Evolutionary conservation across 768 basidiomycete species (phyloP), one percentile per base, ranked within the genome.

Genomic region (Suillus clintonianus): DNA sequence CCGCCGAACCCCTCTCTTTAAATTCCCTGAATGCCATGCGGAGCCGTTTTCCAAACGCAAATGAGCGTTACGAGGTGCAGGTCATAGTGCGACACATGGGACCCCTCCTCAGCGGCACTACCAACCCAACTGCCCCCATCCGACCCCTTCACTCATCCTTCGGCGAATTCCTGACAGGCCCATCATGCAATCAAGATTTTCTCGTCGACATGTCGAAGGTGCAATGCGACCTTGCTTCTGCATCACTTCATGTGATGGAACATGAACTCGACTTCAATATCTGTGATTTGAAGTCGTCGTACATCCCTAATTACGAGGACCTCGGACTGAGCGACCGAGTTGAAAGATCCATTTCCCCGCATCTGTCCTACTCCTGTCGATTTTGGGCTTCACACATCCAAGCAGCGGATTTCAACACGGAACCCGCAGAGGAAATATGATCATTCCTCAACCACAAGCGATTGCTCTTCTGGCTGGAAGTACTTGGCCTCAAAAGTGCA

Each of bases 251-350:
- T 3, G 54, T 74, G 14, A 75, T 80, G 79, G 64, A 72, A 10
- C 45, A 55, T 27, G 54, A 63, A 11, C 70, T 80, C 11, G 60
- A 62, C 53, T 80, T 81, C 69, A 78, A 80, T 60, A 78, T 80
- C 24, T 76, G 73, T 64, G 41, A 72, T 9, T 59, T 80, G 8
- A 64, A 69, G 37, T 72, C 70, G 11, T 79, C 78, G 1, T 71
- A 74, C 56, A 30, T 69, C 11, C 65, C 37, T 11, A 77, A 80
- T 63, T 55, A 39, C 30, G 69, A 77, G 13, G 60, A 77, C n/a
- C 17, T 14, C 6, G 39, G 37, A n/a, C 42, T 53, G 45, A 24
- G 10, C 9, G 59, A 37, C 32, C 59, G 62, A 19, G 17, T 63
- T 6, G 7, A 53, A 17, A 41, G 17, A 27, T 42, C 22, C 24